Conservation (phyloP, 2,329 filamentous ascomycete genomes). For the Paecilomyces fulvus region DNA sequence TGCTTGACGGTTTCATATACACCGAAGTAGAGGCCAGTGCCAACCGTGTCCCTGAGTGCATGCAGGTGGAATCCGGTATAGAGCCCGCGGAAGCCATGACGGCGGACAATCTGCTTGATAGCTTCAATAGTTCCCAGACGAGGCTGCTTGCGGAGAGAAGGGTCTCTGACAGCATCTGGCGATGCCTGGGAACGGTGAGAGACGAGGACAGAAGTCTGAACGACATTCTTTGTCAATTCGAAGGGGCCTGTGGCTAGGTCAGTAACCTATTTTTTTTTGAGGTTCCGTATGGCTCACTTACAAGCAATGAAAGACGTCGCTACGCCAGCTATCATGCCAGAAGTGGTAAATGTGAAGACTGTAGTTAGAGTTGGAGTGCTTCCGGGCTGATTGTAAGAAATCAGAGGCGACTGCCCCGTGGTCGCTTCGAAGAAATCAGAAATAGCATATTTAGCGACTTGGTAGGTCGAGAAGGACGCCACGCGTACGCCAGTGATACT, state of each 20-base stretch:
- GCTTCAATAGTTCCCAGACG: constrained; percentile 35
- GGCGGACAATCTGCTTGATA: constrained; percentile 34
- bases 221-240: constrained; percentile 41
- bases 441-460: constrained; percentile 33
- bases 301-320: constrained; percentile 36
- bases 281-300: constrained; percentile 16
- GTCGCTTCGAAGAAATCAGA: constrained; percentile 30
- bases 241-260: constrained; percentile 30
- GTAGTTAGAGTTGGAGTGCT: constrained; percentile 34
- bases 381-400: constrained; percentile 33
- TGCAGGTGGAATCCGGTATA: constrained; percentile 41
- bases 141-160: constrained; percentile 27
- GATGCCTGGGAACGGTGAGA: constrained; percentile 32
- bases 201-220: constrained; percentile 41
- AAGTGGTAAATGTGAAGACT: constrained; percentile 33
- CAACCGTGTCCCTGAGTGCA: constrained; percentile 37
- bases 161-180: constrained; percentile 24
- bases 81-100: constrained; percentile 35
- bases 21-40: constrained; percentile 39
- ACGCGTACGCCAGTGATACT: constrained; percentile 39
- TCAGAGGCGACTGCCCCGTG: constrained; percentile 34
- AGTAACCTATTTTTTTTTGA: neutral
- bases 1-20: constrained; percentile 42
- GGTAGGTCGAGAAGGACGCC: constrained; percentile 40
- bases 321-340: constrained; percentile 35